These are phyloP conservation scores for Erythrophleum fordii DNA, from an alignment of 306 rosid species.

Conservation along the genomic window DNA sequence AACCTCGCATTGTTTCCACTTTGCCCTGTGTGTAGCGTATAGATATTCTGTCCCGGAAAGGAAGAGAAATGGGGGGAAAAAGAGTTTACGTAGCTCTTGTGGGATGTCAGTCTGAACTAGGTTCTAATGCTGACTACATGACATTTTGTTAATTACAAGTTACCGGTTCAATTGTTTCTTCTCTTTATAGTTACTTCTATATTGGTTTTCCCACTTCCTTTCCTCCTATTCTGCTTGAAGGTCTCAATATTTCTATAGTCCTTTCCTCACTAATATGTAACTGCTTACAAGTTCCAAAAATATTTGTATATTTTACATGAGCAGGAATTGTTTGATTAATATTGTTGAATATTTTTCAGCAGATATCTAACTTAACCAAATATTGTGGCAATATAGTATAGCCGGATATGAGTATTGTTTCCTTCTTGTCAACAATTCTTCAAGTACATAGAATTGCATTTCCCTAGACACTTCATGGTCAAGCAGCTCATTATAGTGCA, in stretches of 20 bases:
- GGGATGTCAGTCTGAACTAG: not conserved
- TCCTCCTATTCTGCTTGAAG: not conserved
- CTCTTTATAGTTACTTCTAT: not conserved
- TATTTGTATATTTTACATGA: slow-evolving; percentile 19
- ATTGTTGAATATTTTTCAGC: not conserved
- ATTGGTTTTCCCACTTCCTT: not conserved
- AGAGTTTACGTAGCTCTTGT: not conserved
- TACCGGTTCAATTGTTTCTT: not conserved
- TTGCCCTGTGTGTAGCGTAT: not conserved
- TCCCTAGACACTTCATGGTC: slow-evolving; percentile 1
- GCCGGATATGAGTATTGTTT: not conserved
- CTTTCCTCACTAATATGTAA: not conserved
- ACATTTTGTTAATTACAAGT: not conserved
- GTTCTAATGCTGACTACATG: not conserved
- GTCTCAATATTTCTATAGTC: not conserved
- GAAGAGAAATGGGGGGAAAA: too few species aligned
- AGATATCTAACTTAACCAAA: not conserved
- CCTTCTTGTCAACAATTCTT: not conserved
- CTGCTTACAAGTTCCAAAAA: not conserved
- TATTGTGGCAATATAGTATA: not conserved
- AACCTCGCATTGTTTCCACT: not conserved
- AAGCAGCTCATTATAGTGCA: not conserved
- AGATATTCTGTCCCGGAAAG: not conserved
- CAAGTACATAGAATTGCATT: not conserved
- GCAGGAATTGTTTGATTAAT: slow-evolving; percentile 2